These are phyloP conservation scores for Boletus smithii DNA, from an alignment of 1,284 basidiomycete genomes.

Conservation along the genomic window DNA sequence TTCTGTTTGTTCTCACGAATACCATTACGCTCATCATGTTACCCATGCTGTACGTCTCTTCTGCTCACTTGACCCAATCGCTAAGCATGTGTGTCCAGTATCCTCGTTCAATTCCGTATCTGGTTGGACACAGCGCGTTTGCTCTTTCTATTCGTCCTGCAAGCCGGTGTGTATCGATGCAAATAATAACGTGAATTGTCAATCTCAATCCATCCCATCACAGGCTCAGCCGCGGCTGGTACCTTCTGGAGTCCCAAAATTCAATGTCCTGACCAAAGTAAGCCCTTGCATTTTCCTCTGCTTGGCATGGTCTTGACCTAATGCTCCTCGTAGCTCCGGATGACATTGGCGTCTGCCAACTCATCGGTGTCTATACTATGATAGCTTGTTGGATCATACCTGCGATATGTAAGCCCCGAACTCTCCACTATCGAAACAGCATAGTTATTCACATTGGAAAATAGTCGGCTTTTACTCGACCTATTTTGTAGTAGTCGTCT, in stretches of 20 bases:
- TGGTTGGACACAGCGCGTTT: constrained; percentile 59
- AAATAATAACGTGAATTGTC: not conserved
- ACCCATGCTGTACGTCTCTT: constrained; percentile 47
- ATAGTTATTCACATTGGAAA: not conserved
- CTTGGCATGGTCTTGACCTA: not conserved
- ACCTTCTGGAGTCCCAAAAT: constrained; percentile 43
- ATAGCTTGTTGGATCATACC: constrained; percentile 57
- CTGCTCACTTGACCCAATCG: not conserved
- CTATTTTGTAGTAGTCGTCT: constrained; percentile 37
- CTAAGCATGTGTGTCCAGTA: constrained; percentile 33
- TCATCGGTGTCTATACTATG: constrained; percentile 49
- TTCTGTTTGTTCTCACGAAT: constrained; percentile 47
- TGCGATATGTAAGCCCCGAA: constrained; percentile 42
- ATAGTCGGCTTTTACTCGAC: constrained; percentile 41
- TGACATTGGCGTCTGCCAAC: constrained; percentile 44
- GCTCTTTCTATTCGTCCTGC: constrained; percentile 45
- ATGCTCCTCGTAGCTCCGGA: constrained; percentile 36
- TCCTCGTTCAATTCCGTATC: constrained; percentile 49
- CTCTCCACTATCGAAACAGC: not conserved
- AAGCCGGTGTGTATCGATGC: constrained; percentile 42
- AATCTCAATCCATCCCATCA: not conserved
- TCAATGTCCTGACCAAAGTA: constrained; percentile 44
- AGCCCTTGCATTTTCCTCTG: constrained; percentile 6
- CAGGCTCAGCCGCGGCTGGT: constrained; percentile 49
- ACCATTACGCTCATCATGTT: constrained; percentile 47